phyloP scores from a whole-genome alignment of 495 filamentous ascomycete genomes.

The Penicillium roqueforti region DNA sequence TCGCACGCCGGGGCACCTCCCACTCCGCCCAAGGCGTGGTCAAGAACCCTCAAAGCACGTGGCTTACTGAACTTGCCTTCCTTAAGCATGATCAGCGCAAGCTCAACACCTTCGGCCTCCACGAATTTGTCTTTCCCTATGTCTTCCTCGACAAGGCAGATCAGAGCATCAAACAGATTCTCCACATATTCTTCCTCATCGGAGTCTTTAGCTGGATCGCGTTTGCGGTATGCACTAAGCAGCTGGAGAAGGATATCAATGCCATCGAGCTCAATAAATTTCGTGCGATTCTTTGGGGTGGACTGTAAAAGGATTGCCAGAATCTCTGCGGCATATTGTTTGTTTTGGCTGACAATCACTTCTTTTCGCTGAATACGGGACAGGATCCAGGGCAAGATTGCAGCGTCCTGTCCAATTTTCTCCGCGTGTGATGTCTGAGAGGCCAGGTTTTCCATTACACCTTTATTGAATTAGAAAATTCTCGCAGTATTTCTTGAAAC shows the following conservation, averaged over 20 bases:
- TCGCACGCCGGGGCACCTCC: constrained; percentile 59
- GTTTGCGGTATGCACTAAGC: constrained; percentile 81
- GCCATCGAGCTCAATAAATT: constrained; percentile 63
- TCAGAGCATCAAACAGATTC: constrained; percentile 82
- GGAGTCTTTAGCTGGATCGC: constrained; percentile 79
- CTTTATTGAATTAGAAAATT: constrained; percentile 28
- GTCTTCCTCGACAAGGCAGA: constrained; percentile 71
- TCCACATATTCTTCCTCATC: constrained; percentile 94
- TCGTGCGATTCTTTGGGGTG: constrained; percentile 57
- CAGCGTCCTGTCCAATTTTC: constrained; percentile 62
- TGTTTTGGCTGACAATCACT: constrained; percentile 71
- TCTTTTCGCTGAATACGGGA: constrained; percentile 63
- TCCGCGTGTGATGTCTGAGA: constrained; percentile 64
- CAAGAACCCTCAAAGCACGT: constrained; percentile 71
- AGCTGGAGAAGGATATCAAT: constrained; percentile 79
- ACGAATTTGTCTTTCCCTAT: constrained; percentile 78
- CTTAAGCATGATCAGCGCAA: constrained; percentile 82
- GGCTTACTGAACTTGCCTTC: constrained; percentile 77
- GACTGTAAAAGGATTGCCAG: constrained; percentile 81
- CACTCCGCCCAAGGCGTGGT: constrained; percentile 70
- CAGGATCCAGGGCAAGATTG: constrained; percentile 71
- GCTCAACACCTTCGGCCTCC: constrained; percentile 87
- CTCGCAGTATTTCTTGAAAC: not conserved
- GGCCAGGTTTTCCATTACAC: constrained; percentile 79
- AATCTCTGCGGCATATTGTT: constrained; percentile 91